Conservation (phyloP, 192 early-diverging fungal species). For the Entomortierella chlamydospora region DNA sequence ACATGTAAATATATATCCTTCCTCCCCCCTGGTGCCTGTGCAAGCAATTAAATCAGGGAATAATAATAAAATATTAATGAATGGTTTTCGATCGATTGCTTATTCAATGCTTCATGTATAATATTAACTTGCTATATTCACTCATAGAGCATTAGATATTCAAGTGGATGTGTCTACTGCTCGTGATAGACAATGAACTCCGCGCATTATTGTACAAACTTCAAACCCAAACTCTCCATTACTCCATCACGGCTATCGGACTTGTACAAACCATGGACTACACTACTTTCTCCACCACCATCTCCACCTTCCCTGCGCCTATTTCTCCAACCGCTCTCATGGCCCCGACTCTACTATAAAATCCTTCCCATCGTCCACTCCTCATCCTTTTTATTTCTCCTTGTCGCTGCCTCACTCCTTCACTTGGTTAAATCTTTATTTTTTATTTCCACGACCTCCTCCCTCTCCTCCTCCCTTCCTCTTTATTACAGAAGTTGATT, state of each 20-base stretch:
- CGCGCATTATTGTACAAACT: not conserved
- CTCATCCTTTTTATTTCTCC: not conserved
- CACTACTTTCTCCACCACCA: no score
- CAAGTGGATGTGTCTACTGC: no score
- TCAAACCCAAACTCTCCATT: not conserved
- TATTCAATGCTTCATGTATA: not conserved
- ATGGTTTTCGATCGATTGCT: not conserved
- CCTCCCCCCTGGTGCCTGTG: no score
- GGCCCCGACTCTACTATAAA: slow-evolving; percentile 36
- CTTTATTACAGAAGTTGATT: no score
- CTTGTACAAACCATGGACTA: not conserved
- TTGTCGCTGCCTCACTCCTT: not conserved
- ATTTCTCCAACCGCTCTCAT: slow-evolving; percentile 23
- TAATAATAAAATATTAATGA: not conserved
- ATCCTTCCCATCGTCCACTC: not conserved
- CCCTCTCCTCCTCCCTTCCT: not conserved
- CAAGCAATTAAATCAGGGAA: not conserved
- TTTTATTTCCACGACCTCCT: not conserved
- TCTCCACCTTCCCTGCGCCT: not conserved
- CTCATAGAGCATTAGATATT: not conserved
- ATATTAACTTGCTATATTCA: not conserved
- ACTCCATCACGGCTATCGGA: slow-evolving; percentile 13
- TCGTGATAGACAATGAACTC: not conserved
- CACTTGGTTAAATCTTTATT: not conserved
- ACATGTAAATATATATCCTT: no score